A percentile compares a stretch with the other conserved stretches of the same genome.
Evolutionary conservation across 257 asterid species (phyloP).

Genomic region (Rehmannia glutinosa): DNA sequence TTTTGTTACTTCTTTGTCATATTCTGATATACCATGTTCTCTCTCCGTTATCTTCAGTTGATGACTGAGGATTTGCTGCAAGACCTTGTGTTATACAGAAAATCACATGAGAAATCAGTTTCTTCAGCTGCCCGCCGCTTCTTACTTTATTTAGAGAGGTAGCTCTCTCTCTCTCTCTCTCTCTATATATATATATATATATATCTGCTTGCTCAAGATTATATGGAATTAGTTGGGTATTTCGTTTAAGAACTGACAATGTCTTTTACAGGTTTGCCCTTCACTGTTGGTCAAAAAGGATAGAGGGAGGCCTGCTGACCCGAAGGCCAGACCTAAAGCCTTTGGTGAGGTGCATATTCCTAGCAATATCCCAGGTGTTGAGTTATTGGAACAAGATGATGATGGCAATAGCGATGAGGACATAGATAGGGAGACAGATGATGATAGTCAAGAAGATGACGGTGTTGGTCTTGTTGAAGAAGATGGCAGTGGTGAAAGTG

Average conservation of each 20-base stretch:
- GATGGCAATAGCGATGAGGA: conserved; percentile 44
- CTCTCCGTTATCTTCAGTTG: conserved; percentile 44
- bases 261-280: conserved; percentile 74
- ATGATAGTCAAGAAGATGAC: conserved; percentile 29
- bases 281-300: conserved; percentile 82
- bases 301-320: conserved; percentile 73
- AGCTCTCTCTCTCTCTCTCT: conserved; percentile 15
- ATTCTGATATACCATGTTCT: conserved; percentile 12
- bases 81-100: conserved; percentile 86
- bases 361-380: conserved; percentile 73
- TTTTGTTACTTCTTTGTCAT: neutral
- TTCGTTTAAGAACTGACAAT: conserved; percentile 4
- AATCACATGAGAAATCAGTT: conserved; percentile 86
- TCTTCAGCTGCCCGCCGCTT: conserved; percentile 89
- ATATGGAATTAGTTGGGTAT: neutral
- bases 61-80: conserved; percentile 98
- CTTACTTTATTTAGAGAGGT: conserved; percentile 86
- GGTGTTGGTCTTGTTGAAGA: conserved; percentile 26
- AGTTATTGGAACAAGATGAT: conserved; percentile 58
- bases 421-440: conserved; percentile 23
- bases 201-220: neutral
- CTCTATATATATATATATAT: neutral
- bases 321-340: conserved; percentile 82
- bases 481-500: conserved; percentile 31
- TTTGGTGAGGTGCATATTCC: conserved; percentile 76